Base-by-base conservation (phyloP, 2,329 filamentous ascomycete species). In the Venturia nashicola region DNA sequence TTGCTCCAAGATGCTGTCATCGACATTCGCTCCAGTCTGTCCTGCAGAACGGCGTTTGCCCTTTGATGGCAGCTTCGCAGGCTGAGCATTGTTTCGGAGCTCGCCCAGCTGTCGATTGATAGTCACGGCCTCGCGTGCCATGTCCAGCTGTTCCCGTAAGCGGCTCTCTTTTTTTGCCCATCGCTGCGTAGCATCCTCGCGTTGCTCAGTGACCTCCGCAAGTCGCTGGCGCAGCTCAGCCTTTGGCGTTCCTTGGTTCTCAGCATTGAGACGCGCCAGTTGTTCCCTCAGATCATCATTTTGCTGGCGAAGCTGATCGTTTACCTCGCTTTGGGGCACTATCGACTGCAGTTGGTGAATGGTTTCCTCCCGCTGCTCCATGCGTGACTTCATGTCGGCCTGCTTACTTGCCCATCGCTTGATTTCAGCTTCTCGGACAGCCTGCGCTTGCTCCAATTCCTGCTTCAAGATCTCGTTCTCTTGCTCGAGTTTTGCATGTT, bases 371-470 rank as follows among this genome's bases (percentile, higher is more conserved):
- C 73, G 71, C 54, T 70, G 68, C 39, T 73, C 71, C 32, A 76
- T 69, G 54, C 69, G 68, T 23, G 68, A 67, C 62, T 72, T 71
- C 27, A 76, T 59, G 11, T 72, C 67, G 16, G 71, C 67, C 65
- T 76, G 73, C 18, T 70, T 69, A 16, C 67, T 68, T 42, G 68
- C 64, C 72, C 73, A 75, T 12, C 70, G 71, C 63, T 69, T 70
- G 20, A 68, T 63, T 36, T 76, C 75, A 36, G 83, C 78, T 64
- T 87, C 82, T 14, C 94, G 79, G 65, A 91, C 89, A 59, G 85
- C 82, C 69, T 88, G 86, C 11, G 94, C 79, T 61, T 88, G 86
- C 59, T 88, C 83, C 61, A 96, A 84, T 72, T 94, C 89, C n/a
- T 83, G 81, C 66, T 79, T 83, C 61, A 96, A 77, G 8, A 86